phyloP scores from a whole-genome alignment of 164 flowering plant genomes.

The Vitis labrusca region DNA sequence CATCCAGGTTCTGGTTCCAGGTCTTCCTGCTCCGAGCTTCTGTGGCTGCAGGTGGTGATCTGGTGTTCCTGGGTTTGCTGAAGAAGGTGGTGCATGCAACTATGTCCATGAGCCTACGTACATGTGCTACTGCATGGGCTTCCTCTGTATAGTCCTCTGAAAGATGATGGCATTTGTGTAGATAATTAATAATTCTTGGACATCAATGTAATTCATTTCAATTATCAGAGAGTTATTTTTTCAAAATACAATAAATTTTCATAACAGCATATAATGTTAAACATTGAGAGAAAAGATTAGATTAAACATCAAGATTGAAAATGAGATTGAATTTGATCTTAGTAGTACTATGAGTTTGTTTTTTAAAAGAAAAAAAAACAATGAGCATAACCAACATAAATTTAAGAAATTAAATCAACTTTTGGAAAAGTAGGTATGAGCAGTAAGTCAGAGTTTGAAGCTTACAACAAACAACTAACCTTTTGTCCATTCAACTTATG shows the following conservation, averaged over 20 bases:
- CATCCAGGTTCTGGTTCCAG: conserved; percentile 27
- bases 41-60: conserved; percentile 10
- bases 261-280: not conserved
- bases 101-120: conserved; percentile 84
- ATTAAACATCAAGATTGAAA: not conserved
- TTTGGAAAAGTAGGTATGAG: too few species aligned
- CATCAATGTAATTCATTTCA: too few species aligned
- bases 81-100: conserved; percentile 87
- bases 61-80: conserved; percentile 39
- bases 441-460: too few species aligned
- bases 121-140: conserved; percentile 65
- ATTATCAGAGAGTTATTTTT: not conserved
- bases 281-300: not conserved
- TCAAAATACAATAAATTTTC: too few species aligned
- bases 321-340: too few species aligned
- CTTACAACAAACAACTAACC: too few species aligned
- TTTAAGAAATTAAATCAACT: too few species aligned
- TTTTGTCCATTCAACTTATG: too few species aligned
- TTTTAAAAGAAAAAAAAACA: too few species aligned
- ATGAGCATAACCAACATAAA: too few species aligned
- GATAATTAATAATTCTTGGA: not conserved
- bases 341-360: too few species aligned
- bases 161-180: conserved; percentile 22
- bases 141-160: conserved; percentile 82
- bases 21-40: conserved; percentile 46